These are phyloP conservation scores for Mycoemilia scoparia DNA, from an alignment of 192 early-diverging fungal genomes.

Conservation along the genomic window DNA sequence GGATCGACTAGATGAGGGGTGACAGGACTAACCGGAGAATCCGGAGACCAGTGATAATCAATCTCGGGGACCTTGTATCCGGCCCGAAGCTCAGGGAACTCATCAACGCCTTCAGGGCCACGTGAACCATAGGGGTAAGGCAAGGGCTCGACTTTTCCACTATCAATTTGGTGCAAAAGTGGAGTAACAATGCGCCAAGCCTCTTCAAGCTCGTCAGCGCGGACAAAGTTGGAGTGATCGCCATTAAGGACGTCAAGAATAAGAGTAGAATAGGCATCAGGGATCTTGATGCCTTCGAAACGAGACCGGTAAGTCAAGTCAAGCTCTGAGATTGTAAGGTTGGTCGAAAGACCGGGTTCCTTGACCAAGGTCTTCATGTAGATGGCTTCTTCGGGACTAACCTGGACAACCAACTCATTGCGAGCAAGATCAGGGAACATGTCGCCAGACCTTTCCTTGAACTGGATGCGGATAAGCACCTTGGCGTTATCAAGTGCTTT, in stretches of 20 bases:
- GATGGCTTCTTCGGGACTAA: conserved; percentile 87
- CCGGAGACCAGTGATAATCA: conserved; percentile 34
- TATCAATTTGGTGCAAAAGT: conserved; percentile 74
- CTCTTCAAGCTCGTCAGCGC: conserved; percentile 78
- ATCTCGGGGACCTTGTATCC: conserved; percentile 23
- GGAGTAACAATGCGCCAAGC: conserved; percentile 99
- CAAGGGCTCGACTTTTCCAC: conserved; percentile 38
- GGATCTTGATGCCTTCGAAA: conserved; percentile 76
- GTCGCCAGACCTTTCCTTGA: conserved; percentile 74
- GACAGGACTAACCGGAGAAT: no score
- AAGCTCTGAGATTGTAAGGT: conserved; percentile 75
- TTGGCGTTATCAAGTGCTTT: conserved; percentile 88
- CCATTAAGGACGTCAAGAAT: conserved; percentile 81
- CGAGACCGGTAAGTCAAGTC: conserved; percentile 84
- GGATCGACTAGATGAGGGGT: no score
- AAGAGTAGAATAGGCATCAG: conserved; percentile 94
- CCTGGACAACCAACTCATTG: conserved; percentile 90
- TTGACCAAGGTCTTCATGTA: conserved; percentile 97
- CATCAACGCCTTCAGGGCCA: conserved; percentile 57
- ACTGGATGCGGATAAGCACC: conserved; percentile 90
- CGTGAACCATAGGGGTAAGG: conserved; percentile 69
- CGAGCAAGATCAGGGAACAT: conserved; percentile 60
- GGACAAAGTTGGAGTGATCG: conserved; percentile 92
- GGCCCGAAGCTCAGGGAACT: conserved; percentile 36
- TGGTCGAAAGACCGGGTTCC: conserved; percentile 70